phyloP scores from a whole-genome alignment of 805 yeast genomes.

The Huiozyma sinensis region DNA sequence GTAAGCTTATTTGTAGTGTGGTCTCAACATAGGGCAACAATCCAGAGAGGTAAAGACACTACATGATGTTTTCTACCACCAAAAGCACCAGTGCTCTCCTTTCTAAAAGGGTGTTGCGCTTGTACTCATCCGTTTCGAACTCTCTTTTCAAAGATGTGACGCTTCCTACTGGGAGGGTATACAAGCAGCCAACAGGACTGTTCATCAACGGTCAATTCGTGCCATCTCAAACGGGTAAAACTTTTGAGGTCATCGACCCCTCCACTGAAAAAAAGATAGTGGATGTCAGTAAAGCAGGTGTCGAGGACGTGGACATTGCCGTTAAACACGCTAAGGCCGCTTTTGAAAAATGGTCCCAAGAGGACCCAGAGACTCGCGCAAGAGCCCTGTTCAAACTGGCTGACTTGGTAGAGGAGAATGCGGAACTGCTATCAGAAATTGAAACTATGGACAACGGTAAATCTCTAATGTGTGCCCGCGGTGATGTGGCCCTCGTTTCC shows the following conservation, averaged over 20 bases:
- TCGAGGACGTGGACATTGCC: constrained; percentile 73
- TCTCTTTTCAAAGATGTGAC: constrained; percentile 40
- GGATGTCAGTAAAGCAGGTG: constrained; percentile 62
- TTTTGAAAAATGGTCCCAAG: constrained; percentile 67
- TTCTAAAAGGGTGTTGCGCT: constrained; percentile 12
- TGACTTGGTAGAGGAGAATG: constrained; percentile 60
- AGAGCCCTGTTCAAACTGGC: constrained; percentile 60
- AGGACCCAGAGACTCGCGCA: constrained; percentile 61
- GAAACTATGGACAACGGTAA: constrained; percentile 90
- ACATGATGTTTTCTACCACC: too few relatives aligned
- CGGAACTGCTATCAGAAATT: constrained; percentile 63
- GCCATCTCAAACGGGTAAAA: constrained; percentile 45
- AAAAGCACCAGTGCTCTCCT: not conserved
- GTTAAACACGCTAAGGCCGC: constrained; percentile 80
- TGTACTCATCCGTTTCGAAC: constrained; percentile 23
- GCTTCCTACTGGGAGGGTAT: constrained; percentile 64
- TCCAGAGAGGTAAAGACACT: too few relatives aligned
- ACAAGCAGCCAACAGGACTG: constrained; percentile 73
- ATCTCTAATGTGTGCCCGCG: constrained; percentile 56
- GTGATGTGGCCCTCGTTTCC: constrained; percentile 63
- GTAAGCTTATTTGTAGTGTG: too few relatives aligned
- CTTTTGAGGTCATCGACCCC: constrained; percentile 55
- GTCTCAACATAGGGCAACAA: too few relatives aligned
- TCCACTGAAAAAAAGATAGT: constrained; percentile 64
- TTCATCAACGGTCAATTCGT: constrained; percentile 75